Conservation (phyloP, 768 basidiomycete genomes). For the Hortiboletus campestris region DNA sequence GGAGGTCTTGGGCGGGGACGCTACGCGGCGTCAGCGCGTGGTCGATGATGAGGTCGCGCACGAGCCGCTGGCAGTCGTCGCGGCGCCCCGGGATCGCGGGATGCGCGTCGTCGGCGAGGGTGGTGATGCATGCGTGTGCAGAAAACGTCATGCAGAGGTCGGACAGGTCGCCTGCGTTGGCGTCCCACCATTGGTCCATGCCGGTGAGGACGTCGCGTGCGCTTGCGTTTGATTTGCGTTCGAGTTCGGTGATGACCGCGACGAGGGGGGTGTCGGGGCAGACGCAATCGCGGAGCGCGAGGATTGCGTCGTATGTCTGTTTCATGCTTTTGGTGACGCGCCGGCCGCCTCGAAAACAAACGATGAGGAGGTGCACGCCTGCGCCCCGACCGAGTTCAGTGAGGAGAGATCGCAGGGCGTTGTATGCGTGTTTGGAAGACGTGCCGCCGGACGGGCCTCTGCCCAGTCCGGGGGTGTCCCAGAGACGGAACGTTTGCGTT, state of each 20-base stretch:
- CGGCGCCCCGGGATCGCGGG: conserved; percentile 18
- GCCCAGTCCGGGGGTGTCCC: conserved; percentile 25
- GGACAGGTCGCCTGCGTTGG: conserved; percentile 11
- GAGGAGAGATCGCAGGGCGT: conserved; percentile 21
- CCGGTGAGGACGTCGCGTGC: conserved; percentile 1
- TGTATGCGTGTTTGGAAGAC: conserved; percentile 12
- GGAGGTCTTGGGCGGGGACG: conserved; percentile 18
- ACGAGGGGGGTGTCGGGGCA: conserved; percentile 19
- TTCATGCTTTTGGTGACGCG: conserved; percentile 21
- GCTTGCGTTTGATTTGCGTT: conserved; percentile 4
- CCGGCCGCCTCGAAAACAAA: conserved; percentile 21
- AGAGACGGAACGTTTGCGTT: conserved; percentile 25
- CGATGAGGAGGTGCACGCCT: conserved; percentile 20
- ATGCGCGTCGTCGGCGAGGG: conserved; percentile 18
- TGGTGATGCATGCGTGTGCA: conserved; percentile 25
- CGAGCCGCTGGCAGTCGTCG: conserved; percentile 22
- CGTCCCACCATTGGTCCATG: conserved; percentile 26
- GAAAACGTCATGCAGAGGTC: conserved; percentile 11
- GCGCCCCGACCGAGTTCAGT: conserved; percentile 15
- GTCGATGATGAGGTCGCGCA: conserved; percentile 25
- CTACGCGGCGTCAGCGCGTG: conserved; percentile 22
- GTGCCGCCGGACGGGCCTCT: conserved; percentile 11
- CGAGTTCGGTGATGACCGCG: conserved; percentile 21
- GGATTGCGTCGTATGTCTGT: conserved; percentile 18
- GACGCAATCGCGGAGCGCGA: conserved; percentile 15